Percentiles rank a stretch among this genome's conserved stretches.
These are phyloP conservation scores for Beauveria sp. DNA, from an alignment of 2,329 filamentous ascomycete genomes.

Conservation along the genomic window DNA sequence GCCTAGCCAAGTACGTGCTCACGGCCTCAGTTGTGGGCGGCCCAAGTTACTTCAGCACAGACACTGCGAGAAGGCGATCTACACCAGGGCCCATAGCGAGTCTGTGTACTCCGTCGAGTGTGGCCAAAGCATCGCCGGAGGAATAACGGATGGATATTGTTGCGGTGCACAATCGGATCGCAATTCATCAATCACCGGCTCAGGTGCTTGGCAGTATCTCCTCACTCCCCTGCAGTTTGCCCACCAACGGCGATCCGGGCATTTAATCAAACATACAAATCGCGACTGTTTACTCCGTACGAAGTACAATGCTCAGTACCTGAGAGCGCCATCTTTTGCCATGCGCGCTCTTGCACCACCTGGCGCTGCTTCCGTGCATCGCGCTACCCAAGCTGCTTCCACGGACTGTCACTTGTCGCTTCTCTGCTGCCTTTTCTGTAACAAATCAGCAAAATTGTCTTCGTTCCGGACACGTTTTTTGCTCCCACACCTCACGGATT, in stretches of 20 bases:
- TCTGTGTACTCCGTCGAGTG: not conserved
- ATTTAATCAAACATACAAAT: not conserved
- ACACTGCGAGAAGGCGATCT: constrained; percentile 1
- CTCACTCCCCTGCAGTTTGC: not conserved
- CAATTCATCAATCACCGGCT: not conserved
- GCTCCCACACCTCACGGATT: not conserved
- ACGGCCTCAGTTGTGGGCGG: not conserved
- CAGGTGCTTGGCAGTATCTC: not conserved
- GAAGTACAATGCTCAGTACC: no score
- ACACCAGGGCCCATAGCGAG: not conserved
- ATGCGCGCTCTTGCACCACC: not conserved
- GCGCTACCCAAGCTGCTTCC: not conserved
- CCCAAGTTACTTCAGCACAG: constrained; percentile 1
- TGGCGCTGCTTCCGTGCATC: not conserved
- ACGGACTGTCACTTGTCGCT: not conserved
- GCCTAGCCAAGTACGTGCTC: not conserved
- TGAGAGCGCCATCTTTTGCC: not conserved
- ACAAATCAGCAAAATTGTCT: not conserved
- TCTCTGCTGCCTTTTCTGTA: not conserved
- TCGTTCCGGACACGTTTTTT: not conserved
- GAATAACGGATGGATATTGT: not conserved
- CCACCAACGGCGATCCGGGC: not conserved
- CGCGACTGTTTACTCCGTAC: no score
- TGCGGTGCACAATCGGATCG: not conserved
- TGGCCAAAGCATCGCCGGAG: not conserved